Evolutionary conservation across 371 early-diverging fungal species (phyloP).

Genomic region (Amoeboaphelidium protococcarum): DNA sequence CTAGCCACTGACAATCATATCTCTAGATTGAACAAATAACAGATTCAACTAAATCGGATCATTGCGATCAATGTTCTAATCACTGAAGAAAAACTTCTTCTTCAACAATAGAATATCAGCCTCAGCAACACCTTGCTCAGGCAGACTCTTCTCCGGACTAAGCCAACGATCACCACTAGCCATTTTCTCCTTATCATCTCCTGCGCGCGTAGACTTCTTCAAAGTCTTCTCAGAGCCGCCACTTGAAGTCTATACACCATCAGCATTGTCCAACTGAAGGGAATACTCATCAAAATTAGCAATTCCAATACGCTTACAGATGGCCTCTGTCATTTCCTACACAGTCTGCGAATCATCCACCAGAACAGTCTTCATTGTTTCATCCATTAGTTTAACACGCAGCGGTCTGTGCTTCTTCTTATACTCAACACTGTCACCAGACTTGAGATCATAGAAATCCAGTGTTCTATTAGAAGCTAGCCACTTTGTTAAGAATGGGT

Average conservation of each 20-base stretch:
- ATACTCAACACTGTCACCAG: conserved; percentile 19
- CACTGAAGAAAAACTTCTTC: conserved; percentile 25
- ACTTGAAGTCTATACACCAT: background rate
- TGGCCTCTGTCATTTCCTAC: conserved; percentile 10
- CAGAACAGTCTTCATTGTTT: conserved; percentile 17
- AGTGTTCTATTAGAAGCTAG: conserved; percentile 14
- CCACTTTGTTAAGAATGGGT: conserved; percentile 20
- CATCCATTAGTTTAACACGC: conserved; percentile 20
- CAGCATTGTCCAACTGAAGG: conserved; percentile 9
- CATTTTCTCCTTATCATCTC: conserved; percentile 1
- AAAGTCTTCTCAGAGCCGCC: conserved; percentile 5
- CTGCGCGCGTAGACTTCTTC: background rate
- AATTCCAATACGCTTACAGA: conserved; percentile 24
- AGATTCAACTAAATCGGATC: conserved; percentile 26
- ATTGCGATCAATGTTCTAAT: conserved; percentile 21
- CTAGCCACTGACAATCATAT: conserved; percentile 18
- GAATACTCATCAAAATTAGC: conserved; percentile 25
- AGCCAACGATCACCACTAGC: conserved; percentile 14
- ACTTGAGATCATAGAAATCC: conserved; percentile 21
- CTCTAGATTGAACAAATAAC: conserved; percentile 17
- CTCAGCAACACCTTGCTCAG: conserved; percentile 22
- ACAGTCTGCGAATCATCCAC: conserved; percentile 20
- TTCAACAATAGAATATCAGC: conserved; percentile 16
- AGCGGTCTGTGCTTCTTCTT: conserved; percentile 22
- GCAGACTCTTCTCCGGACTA: conserved; percentile 18